Evolutionary conservation across 495 filamentous ascomycete genomes (phyloP), one percentile per base, ranked within the genome.

Genomic region (Annulohypoxylon nitens): DNA sequence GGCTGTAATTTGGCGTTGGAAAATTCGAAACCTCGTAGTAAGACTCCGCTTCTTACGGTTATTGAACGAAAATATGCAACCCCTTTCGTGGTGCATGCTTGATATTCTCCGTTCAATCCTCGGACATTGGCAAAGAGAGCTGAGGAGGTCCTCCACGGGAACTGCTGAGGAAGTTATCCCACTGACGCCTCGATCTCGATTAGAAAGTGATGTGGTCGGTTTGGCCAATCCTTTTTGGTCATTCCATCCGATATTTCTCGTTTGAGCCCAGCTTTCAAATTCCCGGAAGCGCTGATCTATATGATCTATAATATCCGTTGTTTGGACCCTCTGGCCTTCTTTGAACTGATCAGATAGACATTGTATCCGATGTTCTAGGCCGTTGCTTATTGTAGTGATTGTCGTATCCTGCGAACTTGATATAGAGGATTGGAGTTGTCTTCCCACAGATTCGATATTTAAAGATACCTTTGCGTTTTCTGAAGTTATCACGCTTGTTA

Each of bases 111-210:
- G 66, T 9, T 36, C 37, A 48, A 23, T 23, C 20, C 4, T 23
- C 1, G 67, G 53, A 36, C 67, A 70, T 12, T 51, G 50, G 33
- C 67, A 70, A 2, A 60, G 41, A 26, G 26, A 41, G 11, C 59
- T 33, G 30, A 68, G 12, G 7, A 58, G 4, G 18, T 3, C 43
- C 11, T 4, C 7, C 26, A 9, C 30, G 18, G 34, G 10, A 16
- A 58, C 48, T 5, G 16, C 20, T 23, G 60, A 61, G 50, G 50
- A 45, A 23, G 10, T 10, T 9, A 10, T 50, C 3, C 41, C 18
- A 2, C 2, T 16, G 18, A 23, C 0, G 8, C 14, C 54, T 18
- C 20, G 14, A 16, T 48, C 18, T 26, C 30, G 20, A 14, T 14
- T 0, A n/a, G 3, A 2, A 12, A 37, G 14, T 12, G 10, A 18